These are phyloP conservation scores for Colletotrichum sp. DNA, from an alignment of 2,329 filamentous ascomycete species.

Conservation along the genomic window DNA sequence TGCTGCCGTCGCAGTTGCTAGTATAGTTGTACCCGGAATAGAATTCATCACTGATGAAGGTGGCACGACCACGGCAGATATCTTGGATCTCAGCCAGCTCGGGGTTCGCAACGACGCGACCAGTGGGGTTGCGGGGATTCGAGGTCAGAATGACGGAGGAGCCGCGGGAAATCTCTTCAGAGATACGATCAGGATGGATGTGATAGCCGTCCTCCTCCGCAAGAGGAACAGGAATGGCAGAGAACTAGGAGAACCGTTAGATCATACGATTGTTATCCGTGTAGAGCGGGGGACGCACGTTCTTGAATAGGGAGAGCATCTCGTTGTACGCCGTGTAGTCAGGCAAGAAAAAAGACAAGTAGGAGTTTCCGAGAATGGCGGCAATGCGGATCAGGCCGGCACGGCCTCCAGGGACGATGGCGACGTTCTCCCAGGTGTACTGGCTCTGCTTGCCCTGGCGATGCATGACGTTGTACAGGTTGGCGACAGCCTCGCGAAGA, in stretches of 20 bases:
- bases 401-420: slow-evolving; percentile 91
- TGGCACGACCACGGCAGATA: slow-evolving; percentile 87
- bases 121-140: slow-evolving; percentile 94
- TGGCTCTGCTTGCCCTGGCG: slow-evolving; percentile 84
- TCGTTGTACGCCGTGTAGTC: slow-evolving; percentile 98
- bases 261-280: background rate
- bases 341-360: slow-evolving; percentile 91
- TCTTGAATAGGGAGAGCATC: slow-evolving; percentile 94
- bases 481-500: slow-evolving; percentile 85
- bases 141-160: slow-evolving; percentile 91
- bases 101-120: slow-evolving; percentile 82
- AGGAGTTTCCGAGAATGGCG: slow-evolving; percentile 89
- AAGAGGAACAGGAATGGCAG: slow-evolving; percentile 84
- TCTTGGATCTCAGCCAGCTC: slow-evolving; percentile 92
- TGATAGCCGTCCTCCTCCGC: slow-evolving; percentile 88
- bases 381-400: slow-evolving; percentile 94
- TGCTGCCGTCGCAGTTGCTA: slow-evolving; percentile 85
- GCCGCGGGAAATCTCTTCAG: slow-evolving; percentile 86
- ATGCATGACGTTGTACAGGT: slow-evolving; percentile 92
- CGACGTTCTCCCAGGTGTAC: slow-evolving; percentile 98
- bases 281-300: slow-evolving; percentile 52
- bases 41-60: slow-evolving; percentile 95
- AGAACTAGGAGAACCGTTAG: slow-evolving; percentile 62
- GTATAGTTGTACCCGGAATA: slow-evolving; percentile 98
- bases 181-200: slow-evolving; percentile 91